Base-by-base conservation (phyloP, 1,284 basidiomycete species). In the Ceratobasidium sp. region DNA sequence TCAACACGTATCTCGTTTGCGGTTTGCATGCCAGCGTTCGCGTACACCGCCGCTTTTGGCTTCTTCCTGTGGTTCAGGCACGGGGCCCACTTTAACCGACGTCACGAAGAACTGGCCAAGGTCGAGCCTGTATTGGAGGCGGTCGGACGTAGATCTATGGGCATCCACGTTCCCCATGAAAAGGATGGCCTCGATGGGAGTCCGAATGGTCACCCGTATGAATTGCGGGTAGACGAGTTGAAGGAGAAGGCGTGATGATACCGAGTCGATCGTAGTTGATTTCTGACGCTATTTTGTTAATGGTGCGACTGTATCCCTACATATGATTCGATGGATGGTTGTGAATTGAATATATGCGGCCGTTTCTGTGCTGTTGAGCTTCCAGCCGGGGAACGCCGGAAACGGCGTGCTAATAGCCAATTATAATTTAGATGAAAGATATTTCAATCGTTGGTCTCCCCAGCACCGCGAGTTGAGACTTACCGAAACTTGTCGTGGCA, bases 1-100 rank as follows among this genome's bases (percentile, higher is more conserved):
- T 78, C 69, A 77, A 83, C 83, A 32, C 81, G 82, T 59, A 80
- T 80, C 32, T 84, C 83, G 15, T 84, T 80, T 77, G 84, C 80
- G 81, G 79, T 85, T 75, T 81, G 82, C 76, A 80, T 84, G 44
- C 84, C 84, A 1, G 82, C 82, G 74, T 85, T 85, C 80, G 69
- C 82, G 76, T 84, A 84, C 80, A 83, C 84, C 67, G 76, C 80
- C 54, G 61, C 76, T 37, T 84, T 83, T 81, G 81, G 82, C 32
- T 52, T 81, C 61, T 84, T 81, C 79, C 68, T 82, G 76, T 85
- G 83, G 70, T 40, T 52, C 25, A 74, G 83, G 81, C 57, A 74
- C 19, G 70, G 70, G 5, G 70, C 70, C 2, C 70, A 74, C 70
- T 74, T 74, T 37, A 74, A 52, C 49, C 32, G 64, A 22, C 57